These are phyloP conservation scores for Ogataea siamensis DNA, from an alignment of 805 yeast species.

Conservation along the genomic window DNA sequence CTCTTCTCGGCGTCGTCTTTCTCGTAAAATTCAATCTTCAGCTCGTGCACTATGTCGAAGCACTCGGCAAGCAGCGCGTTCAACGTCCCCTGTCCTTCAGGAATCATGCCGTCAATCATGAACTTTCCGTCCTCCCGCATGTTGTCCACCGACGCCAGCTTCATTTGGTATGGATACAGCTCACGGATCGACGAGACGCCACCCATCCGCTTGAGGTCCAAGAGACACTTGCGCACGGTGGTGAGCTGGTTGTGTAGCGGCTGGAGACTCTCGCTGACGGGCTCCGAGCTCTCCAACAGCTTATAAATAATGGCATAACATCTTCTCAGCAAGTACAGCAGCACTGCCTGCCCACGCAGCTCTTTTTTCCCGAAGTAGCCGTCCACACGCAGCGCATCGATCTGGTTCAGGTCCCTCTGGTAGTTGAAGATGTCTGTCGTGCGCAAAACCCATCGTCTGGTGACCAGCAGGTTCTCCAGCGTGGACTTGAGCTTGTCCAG, in stretches of 20 bases:
- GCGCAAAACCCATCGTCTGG: constrained; percentile 96
- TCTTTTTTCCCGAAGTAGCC: constrained; percentile 48
- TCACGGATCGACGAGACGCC: constrained; percentile 87
- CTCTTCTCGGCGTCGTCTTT: constrained; percentile 38
- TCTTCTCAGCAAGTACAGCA: constrained; percentile 78
- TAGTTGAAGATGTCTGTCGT: constrained; percentile 90
- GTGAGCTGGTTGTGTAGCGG: constrained; percentile 91
- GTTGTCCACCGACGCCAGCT: constrained; percentile 85
- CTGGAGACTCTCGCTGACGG: constrained; percentile 89
- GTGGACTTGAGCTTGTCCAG: constrained; percentile 66
- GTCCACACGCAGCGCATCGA: constrained; percentile 69
- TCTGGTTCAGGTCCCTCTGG: constrained; percentile 67
- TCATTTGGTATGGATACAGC: constrained; percentile 93
- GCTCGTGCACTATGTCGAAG: constrained; percentile 88
- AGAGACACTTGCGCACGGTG: constrained; percentile 85
- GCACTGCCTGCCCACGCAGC: constrained; percentile 56
- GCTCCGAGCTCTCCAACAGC: constrained; percentile 87
- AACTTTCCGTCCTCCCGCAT: constrained; percentile 89
- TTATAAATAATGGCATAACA: constrained; percentile 90
- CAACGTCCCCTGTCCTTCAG: constrained; percentile 97
- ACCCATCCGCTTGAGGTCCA: constrained; percentile 89
- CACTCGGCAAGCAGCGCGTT: constrained; percentile 90
- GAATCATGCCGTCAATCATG: constrained; percentile 81
- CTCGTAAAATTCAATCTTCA: constrained; percentile 81
- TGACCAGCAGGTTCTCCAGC: constrained; percentile 78